phyloP scores from a whole-genome alignment of 768 basidiomycete genomes.

The Tricholoma bakamatsutake region DNA sequence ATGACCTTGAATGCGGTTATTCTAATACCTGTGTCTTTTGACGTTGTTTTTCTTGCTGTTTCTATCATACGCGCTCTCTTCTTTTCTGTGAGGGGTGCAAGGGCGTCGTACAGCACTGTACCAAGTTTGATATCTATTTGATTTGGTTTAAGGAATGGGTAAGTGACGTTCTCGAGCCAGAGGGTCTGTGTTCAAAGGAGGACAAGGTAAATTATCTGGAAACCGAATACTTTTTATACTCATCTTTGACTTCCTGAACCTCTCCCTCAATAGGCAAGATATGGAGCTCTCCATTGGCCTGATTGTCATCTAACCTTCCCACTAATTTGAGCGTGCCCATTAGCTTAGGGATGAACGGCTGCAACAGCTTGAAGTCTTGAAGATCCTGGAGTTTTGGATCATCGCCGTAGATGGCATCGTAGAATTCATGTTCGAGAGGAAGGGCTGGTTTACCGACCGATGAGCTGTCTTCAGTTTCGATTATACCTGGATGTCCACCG shows the following conservation, averaged over 20 bases:
- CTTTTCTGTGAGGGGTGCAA: constrained; percentile 50
- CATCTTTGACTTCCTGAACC: constrained; percentile 13
- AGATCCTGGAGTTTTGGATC: constrained; percentile 29
- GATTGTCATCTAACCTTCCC: constrained; percentile 44
- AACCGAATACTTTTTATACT: background rate
- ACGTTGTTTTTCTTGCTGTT: constrained; percentile 66
- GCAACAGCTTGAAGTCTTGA: constrained; percentile 11
- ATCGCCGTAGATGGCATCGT: constrained; percentile 46
- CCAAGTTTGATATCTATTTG: constrained; percentile 94
- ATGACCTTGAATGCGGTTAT: constrained; percentile 83
- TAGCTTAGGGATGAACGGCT: constrained; percentile 68
- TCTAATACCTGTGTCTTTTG: constrained; percentile 66
- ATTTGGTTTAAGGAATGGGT: constrained; percentile 73
- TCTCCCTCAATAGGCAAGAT: constrained; percentile 12
- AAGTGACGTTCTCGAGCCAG: constrained; percentile 79
- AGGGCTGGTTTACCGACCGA: constrained; percentile 79
- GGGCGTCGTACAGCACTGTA: constrained; percentile 68
- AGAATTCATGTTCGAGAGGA: constrained; percentile 64
- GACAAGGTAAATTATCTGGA: background rate
- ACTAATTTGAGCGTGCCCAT: constrained; percentile 72
- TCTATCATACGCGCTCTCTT: constrained; percentile 78
- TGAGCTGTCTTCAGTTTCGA: constrained; percentile 62
- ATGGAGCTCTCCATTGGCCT: constrained; percentile 12
- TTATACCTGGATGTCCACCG: constrained; percentile 76
- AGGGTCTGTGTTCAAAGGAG: constrained; percentile 47